phyloP scores from a whole-genome alignment of 352 stramenopile genomes.

The Phytophthora litchii region DNA sequence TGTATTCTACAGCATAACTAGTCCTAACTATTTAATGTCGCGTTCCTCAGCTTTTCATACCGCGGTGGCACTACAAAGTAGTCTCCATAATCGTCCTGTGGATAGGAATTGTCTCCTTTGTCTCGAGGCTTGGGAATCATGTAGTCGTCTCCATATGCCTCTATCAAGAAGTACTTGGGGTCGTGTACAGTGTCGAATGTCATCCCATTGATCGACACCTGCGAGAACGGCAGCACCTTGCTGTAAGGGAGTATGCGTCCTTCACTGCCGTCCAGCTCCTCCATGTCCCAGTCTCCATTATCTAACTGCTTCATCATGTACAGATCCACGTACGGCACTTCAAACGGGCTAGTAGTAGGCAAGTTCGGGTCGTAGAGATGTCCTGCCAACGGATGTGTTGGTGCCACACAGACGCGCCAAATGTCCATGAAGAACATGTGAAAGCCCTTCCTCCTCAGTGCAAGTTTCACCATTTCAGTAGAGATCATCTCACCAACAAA shows the following conservation, averaged over 20 bases:
- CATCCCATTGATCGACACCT: slow-evolving; percentile 34
- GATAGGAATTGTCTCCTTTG: background rate
- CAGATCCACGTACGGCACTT: slow-evolving; percentile 44
- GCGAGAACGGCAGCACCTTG: slow-evolving; percentile 28
- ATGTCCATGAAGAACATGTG: slow-evolving; percentile 48
- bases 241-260: slow-evolving; percentile 15
- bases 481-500: slow-evolving; percentile 27
- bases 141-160: slow-evolving; percentile 41
- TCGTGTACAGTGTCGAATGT: slow-evolving; percentile 41
- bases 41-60: background rate
- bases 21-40: slow-evolving; percentile 3
- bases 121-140: slow-evolving; percentile 28
- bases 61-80: background rate
- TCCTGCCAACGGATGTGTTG: slow-evolving; percentile 39
- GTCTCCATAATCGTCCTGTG: background rate
- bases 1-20: slow-evolving; percentile 16
- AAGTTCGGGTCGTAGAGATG: slow-evolving; percentile 39
- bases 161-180: slow-evolving; percentile 33
- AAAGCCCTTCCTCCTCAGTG: slow-evolving; percentile 44
- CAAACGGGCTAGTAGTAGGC: slow-evolving; percentile 5
- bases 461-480: slow-evolving; percentile 6
- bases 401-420: slow-evolving; percentile 44
- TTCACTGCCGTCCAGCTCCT: slow-evolving; percentile 25
- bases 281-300: slow-evolving; percentile 23
- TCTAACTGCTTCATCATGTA: slow-evolving; percentile 29